Conservation (phyloP, 371 early-diverging fungal species). For the Chytridiales sp. region DNA sequence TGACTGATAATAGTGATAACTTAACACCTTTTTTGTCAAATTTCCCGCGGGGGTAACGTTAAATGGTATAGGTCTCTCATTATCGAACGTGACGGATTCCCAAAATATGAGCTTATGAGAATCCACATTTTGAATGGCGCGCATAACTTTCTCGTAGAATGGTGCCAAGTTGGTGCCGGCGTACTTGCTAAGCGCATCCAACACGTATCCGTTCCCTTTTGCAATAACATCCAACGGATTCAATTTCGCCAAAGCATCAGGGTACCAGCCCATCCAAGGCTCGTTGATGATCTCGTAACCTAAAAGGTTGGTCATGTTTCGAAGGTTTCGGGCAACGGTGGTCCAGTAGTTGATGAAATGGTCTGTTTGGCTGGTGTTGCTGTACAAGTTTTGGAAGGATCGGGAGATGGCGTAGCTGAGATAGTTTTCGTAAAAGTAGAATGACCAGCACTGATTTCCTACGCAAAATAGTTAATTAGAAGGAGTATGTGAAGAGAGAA, state of each 20-base stretch:
- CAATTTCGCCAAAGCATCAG: slow-evolving; percentile 10
- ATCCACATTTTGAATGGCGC: slow-evolving; percentile 51
- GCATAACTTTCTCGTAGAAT: slow-evolving; percentile 51
- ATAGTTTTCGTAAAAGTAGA: slow-evolving; percentile 1
- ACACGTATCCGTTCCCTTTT: no score
- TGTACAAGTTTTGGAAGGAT: slow-evolving; percentile 45
- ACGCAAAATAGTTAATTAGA: no score
- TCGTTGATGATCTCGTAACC: slow-evolving; percentile 64
- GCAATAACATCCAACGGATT: slow-evolving; percentile 4
- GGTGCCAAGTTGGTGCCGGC: slow-evolving; percentile 39
- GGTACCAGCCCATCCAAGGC: slow-evolving; percentile 47
- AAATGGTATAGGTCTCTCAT: no score
- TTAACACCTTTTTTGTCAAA: slow-evolving; percentile 5
- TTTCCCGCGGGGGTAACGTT: background rate
- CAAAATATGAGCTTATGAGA: slow-evolving; percentile 47
- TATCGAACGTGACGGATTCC: slow-evolving; percentile 50
- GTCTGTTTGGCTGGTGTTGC: slow-evolving; percentile 51
- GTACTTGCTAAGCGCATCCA: slow-evolving; percentile 11
- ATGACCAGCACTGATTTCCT: background rate
- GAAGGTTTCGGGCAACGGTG: slow-evolving; percentile 45
- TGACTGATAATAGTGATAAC: slow-evolving; percentile 23
- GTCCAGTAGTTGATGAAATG: slow-evolving; percentile 56
- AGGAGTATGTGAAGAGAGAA: no score
- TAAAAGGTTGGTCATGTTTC: slow-evolving; percentile 46
- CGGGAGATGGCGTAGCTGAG: no score